Base-by-base conservation (phyloP, 148 eudicot genomes). In the Diospyros kaki region DNA sequence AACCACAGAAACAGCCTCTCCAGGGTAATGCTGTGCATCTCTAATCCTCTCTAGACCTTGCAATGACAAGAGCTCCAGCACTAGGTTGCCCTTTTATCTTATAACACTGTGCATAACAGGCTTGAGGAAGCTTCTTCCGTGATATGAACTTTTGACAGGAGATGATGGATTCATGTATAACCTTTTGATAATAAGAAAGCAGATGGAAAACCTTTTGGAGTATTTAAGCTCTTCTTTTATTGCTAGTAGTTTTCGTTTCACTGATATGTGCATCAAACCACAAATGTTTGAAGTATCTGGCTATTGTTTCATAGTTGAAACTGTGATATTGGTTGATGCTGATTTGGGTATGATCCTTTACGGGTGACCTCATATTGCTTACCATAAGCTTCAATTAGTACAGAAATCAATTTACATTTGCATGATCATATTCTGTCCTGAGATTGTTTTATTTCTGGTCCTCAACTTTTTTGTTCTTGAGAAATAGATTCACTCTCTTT, bases 381-480 rank as follows among this genome's bases (percentile, higher is more conserved):
- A 70, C 46, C 7, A 44, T 66, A 15, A 14, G 17, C 73, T 54
- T 70, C 50, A 58, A 68, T 50, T 12, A 68, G 48, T 14, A 46
- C 54, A 43, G 18, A 50, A 52, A 8, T 52, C 45, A 51, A 13
- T 44, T 51, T 51, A 15, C 18, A 51, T 4, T 51, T 50, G 5
- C 50, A 10, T 51, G 17, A 39, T 48, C 28, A 6, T 12, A 51
- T 39, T 68, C n/a, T 68, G 4, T 11, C 4, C 72, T 51, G 56
- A 51, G 18, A 42, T 55, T 55, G 10, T 54, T 17, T 39, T 52
- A 14, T 10, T 52, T 53, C 54, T 54, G 46, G 54, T 28, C 43
- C 69, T 10, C 73, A 14, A 13, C 6, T 77, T 74, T 55, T 58
- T 39, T 18, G 52, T 15, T 68, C 64, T 64, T 58, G 42, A 54